These are phyloP conservation scores for Pseudogymnoascus sp. DNA, from an alignment of 2,329 filamentous ascomycete genomes.

Conservation along the genomic window DNA sequence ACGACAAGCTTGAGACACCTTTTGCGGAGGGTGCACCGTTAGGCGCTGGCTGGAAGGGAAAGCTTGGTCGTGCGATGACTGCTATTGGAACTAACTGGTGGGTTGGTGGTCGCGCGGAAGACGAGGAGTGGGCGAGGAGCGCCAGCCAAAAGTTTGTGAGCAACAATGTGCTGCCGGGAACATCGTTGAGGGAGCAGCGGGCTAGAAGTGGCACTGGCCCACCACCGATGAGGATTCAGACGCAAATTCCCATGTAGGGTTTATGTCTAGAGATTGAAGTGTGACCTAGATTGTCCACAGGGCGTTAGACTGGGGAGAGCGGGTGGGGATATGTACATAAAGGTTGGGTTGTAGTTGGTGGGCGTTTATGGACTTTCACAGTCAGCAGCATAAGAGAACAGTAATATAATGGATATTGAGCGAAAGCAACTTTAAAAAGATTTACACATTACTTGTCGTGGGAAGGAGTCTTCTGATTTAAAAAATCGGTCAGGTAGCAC, in stretches of 20 bases:
- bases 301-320: slow-evolving; percentile 1
- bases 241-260: not conserved
- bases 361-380: not conserved
- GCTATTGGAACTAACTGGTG: slow-evolving; percentile 69
- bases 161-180: slow-evolving; percentile 33
- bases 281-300: not conserved
- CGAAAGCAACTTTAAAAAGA: not conserved
- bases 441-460: not conserved
- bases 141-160: slow-evolving; percentile 53
- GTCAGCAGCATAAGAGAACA: slow-evolving; percentile 5
- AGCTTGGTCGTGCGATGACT: slow-evolving; percentile 72
- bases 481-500: not conserved
- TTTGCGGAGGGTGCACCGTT: slow-evolving; percentile 65
- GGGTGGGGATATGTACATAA: not conserved
- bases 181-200: slow-evolving; percentile 35
- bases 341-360: not conserved
- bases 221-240: slow-evolving; percentile 16
- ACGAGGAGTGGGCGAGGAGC: slow-evolving; percentile 61
- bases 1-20: slow-evolving; percentile 53
- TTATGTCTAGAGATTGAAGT: not conserved
- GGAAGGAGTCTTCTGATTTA: not conserved
- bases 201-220: slow-evolving; percentile 36
- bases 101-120: slow-evolving; percentile 57
- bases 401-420: not conserved
- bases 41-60: slow-evolving; percentile 71